Evolutionary conservation across 257 asterid genomes (phyloP).

Genomic region (Gynochthodes officinalis): DNA sequence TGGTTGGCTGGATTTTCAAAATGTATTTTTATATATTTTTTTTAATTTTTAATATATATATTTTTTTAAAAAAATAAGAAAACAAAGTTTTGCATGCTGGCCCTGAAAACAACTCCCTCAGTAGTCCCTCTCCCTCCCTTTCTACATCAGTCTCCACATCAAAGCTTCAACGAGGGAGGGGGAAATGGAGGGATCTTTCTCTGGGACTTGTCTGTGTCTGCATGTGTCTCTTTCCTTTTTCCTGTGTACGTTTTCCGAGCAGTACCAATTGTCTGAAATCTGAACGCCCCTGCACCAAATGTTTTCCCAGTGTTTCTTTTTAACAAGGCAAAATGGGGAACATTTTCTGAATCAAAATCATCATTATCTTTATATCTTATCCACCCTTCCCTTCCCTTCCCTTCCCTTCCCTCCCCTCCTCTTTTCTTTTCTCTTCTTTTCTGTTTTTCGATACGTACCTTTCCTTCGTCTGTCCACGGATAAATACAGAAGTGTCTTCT

Average conservation of each 20-base stretch:
- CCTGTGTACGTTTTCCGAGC: conserved; percentile 22
- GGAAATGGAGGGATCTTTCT: conserved; percentile 15
- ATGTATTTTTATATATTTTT: too few species aligned
- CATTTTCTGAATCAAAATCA: conserved; percentile 42
- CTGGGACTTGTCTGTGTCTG: conserved; percentile 18
- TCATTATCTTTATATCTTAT: conserved; percentile 43
- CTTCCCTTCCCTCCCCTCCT: background rate
- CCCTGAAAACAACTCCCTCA: conserved; percentile 14
- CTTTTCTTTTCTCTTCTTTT: background rate
- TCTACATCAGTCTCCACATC: conserved; percentile 10
- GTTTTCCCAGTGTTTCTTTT: conserved; percentile 27
- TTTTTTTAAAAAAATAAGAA: too few species aligned
- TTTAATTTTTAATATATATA: too few species aligned
- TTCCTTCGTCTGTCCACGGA: conserved; percentile 15
- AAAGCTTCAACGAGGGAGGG: conserved; percentile 8
- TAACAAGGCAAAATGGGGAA: conserved; percentile 38
- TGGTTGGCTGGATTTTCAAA: too few species aligned
- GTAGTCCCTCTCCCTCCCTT: background rate
- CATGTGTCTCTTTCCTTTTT: conserved; percentile 23
- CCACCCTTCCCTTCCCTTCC: conserved; percentile 7
- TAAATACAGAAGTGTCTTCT: background rate
- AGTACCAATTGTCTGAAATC: conserved; percentile 31
- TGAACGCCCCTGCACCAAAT: conserved; percentile 23
- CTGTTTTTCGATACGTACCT: conserved; percentile 2
- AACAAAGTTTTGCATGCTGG: too few species aligned